phyloP scores from a whole-genome alignment of 2,329 filamentous ascomycete species.

The Ophiostoma pallidulum region DNA sequence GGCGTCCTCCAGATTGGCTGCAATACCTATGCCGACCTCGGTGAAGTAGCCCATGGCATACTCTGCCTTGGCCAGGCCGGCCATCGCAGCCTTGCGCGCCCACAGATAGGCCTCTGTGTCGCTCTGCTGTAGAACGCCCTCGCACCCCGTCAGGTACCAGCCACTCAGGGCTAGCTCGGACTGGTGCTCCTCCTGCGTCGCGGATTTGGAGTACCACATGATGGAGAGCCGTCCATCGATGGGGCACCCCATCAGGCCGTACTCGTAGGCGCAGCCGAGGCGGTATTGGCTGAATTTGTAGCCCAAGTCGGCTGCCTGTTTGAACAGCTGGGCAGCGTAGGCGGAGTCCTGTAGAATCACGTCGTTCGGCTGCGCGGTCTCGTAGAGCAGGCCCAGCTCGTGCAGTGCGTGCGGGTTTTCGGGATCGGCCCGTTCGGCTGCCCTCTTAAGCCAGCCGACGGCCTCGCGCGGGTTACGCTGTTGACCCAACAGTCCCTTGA shows the following conservation, averaged over 20 bases:
- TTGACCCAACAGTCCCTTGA: constrained; percentile 91
- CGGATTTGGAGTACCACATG: constrained; percentile 86
- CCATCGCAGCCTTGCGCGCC: constrained; percentile 85
- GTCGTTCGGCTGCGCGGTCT: constrained; percentile 57
- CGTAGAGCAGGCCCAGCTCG: constrained; percentile 63
- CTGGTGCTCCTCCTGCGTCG: constrained; percentile 89
- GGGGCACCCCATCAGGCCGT: constrained; percentile 71
- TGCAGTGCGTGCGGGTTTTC: constrained; percentile 95
- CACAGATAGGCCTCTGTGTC: constrained; percentile 96
- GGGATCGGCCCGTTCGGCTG: constrained; percentile 74
- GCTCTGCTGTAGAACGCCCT: constrained; percentile 79
- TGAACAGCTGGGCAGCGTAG: constrained; percentile 74
- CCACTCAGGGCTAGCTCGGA: constrained; percentile 74
- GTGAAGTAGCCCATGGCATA: constrained; percentile 98
- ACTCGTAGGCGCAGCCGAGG: constrained; percentile 81
- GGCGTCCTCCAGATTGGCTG: constrained; percentile 82
- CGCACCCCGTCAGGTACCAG: constrained; percentile 91
- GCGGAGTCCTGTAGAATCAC: constrained; percentile 69
- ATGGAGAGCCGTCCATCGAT: constrained; percentile 81
- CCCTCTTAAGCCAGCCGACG: constrained; percentile 84
- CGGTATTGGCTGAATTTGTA: constrained; percentile 95
- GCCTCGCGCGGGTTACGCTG: constrained; percentile 74
- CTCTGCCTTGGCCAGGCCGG: constrained; percentile 84
- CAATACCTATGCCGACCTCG: constrained; percentile 84
- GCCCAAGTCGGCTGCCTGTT: constrained; percentile 74